A percentile compares a stretch with the other conserved stretches of the same genome.
phyloP scores from a whole-genome alignment of 305 asterid species.

The Fraxinus platypoda region DNA sequence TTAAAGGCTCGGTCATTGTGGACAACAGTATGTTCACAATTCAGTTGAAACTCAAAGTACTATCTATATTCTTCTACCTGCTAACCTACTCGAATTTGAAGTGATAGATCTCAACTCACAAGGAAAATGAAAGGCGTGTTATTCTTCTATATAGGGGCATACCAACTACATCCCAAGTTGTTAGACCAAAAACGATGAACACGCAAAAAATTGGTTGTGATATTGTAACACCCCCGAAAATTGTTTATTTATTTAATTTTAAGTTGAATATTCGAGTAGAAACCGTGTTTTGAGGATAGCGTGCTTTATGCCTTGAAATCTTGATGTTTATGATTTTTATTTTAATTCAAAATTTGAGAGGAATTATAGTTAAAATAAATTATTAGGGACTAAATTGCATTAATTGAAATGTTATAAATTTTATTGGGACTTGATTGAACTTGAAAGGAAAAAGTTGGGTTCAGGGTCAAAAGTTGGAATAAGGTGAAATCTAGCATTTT shows the following conservation, averaged over 20 bases:
- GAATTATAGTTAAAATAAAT: not conserved
- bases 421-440: not conserved
- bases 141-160: not conserved
- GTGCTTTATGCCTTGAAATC: not conserved
- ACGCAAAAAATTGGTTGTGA: not conserved
- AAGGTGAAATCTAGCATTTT: not conserved
- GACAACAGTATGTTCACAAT: not conserved
- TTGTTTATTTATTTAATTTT: too few species aligned
- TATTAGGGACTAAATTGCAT: not conserved
- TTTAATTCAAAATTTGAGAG: not conserved
- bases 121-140: not conserved
- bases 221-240: not conserved
- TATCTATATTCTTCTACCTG: not conserved
- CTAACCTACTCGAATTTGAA: not conserved
- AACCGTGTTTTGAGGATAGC: not conserved
- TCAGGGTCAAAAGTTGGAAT: not conserved
- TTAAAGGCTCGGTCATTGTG: not conserved
- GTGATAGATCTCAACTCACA: not conserved
- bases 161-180: not conserved
- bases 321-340: not conserved
- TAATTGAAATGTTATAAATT: not conserved
- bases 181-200: not conserved
- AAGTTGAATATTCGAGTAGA: not conserved
- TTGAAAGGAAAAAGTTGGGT: not conserved
- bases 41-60: not conserved